Evolutionary conservation across 108 stramenopile genomes (phyloP).

Genomic region (Cyclotella sp.): DNA sequence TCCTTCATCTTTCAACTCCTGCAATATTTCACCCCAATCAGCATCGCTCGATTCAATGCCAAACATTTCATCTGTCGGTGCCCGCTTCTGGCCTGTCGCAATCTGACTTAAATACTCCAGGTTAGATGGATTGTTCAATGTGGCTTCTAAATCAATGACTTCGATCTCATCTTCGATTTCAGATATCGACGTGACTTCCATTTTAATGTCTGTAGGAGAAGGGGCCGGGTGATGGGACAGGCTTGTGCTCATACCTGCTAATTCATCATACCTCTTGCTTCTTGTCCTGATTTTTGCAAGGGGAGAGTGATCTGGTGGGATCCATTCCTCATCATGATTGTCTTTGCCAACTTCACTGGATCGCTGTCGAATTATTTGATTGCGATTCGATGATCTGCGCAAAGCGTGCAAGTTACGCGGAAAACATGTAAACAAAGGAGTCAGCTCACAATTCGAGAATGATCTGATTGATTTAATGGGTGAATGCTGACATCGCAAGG

Average conservation of each 20-base stretch:
- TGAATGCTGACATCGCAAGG: neutral
- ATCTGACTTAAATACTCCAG: slow-evolving; percentile 7
- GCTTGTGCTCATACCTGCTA: neutral
- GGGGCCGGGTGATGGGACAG: neutral
- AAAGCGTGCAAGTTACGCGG: neutral
- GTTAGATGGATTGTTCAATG: slow-evolving; percentile 33
- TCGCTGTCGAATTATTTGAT: neutral
- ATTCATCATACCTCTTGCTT: neutral
- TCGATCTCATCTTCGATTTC: slow-evolving; percentile 36
- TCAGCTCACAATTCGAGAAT: neutral
- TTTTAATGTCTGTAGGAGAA: neutral
- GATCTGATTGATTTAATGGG: neutral
- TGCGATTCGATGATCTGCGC: neutral
- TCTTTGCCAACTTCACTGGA: slow-evolving; percentile 1
- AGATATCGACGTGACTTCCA: neutral
- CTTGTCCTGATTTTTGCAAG: neutral
- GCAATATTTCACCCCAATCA: slow-evolving; percentile 34
- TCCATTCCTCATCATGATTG: slow-evolving; percentile 38
- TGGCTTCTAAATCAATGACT: slow-evolving; percentile 50
- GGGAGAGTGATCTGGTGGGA: slow-evolving; percentile 51
- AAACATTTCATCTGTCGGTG: slow-evolving; percentile 9
- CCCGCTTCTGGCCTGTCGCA: neutral
- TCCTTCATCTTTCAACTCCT: slow-evolving; percentile 38
- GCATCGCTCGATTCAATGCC: slow-evolving; percentile 31
- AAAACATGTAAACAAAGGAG: neutral